Evolutionary conservation across 306 rosid genomes (phyloP), one percentile per base, ranked within the genome.

Genomic region (Bauhinia variegata): DNA sequence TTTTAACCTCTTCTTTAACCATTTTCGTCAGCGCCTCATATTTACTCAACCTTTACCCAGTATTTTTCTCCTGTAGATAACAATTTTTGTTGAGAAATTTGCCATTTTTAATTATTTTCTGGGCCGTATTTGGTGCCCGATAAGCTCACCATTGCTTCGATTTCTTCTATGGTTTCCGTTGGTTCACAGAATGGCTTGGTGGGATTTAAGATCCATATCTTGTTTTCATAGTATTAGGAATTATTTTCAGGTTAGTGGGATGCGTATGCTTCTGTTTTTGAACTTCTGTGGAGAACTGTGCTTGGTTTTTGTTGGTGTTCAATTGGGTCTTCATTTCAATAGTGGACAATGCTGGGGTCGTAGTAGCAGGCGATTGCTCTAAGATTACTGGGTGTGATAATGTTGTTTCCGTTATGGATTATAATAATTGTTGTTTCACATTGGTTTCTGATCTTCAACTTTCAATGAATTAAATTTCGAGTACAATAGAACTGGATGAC

Each of bases 121-220:
- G 6, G 38, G 42, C 34, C 47, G 11, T 23, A 14, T 37, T 36
- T 16, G 11, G n/a, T 7, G 11, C 48, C 12, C 55, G 12, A 8
- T 61, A 18, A 39, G 9, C 50, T 60, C 3, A 30, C 56, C 3
- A 32, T 7, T 37, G 32, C 51, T 4, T 48, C 2, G 31, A 19
- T 6, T 8, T 44, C 15, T 12, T 67, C 62, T 31, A 15, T 65
- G 75, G 49, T 42, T 72, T 61, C 69, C 17, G 53, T 36, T 52
- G 54, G 67, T 72, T 70, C 44, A 51, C 46, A 54, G 62, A 37
- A 81, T 85, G 89, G 75, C 89, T 33, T 78, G 86, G 88, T 80
- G 77, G 86, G 79, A 82, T 79, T 67, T 80, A 38, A 82, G 89
- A 73, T 65, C 80, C 60, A 55, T 77, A 63, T 82, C 75, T 75